Base-by-base conservation (phyloP, 2,329 filamentous ascomycete genomes). In the Massarina eburnea region DNA sequence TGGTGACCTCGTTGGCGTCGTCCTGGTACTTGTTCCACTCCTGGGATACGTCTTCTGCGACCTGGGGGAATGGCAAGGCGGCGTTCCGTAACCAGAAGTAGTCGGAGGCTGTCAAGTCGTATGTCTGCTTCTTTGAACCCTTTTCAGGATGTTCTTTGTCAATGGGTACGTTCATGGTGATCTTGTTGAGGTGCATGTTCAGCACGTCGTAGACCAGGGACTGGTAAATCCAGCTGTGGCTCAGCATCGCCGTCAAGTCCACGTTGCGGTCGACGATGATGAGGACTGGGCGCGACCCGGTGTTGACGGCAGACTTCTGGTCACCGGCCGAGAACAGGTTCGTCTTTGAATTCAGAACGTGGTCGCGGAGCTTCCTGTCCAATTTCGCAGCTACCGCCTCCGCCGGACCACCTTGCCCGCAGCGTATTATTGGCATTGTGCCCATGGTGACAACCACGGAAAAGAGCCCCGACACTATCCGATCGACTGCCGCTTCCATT, bases 371-470 rank as follows among this genome's bases (percentile, higher is more conserved):
- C 70, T 97, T 99, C 49, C 94, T 85, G 68, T 99, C 94, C 19
- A 99, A 83, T 65, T 95, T 96, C 12, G 89, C 88, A 12, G 91
- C 88, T 55, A 99, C 95, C 78, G 96, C 87, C 67, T 97, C 92
- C 12, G 94, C 92, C 3, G 94, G 90, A 27, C 90, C 91, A 39
- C 87, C 90, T 67, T 94, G 96, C 6, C 94, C 91, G 65, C 90
- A 96, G 56, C 94, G 81, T 62, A 99, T 97, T 57, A 99, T 91
- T 6, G 94, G 94, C 57, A 99, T 96, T 2, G 91, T 85, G 86
- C 91, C 92, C 90, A 96, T 96, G 4, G 94, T 99, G n/a, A 95
- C 94, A 48, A 94, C 86, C 39, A 99, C 94, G 53, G 91, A 96
- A 73, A 97, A 99, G n/a, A 99, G 76, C 0, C 94, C 94, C 61